Conservation (phyloP, 139 green algal genomes). For the Choricystis sp. region DNA sequence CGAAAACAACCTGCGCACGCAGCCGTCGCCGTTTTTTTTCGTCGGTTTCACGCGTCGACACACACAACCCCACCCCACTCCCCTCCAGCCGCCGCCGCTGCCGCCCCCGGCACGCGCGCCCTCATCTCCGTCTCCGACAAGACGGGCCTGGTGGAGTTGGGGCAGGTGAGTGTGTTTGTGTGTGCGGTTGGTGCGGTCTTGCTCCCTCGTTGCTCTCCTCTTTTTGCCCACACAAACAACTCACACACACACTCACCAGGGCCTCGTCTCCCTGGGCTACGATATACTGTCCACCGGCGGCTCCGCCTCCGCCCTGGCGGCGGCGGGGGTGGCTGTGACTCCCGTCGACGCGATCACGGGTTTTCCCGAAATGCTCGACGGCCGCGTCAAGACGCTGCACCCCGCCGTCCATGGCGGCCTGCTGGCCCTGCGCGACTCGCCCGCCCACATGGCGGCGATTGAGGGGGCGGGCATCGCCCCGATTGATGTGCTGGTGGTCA, state of each 20-base stretch:
- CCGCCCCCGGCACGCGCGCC: background rate
- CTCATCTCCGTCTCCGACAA: conserved; percentile 93
- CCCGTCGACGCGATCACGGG: conserved; percentile 82
- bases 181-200: background rate
- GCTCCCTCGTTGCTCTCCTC: background rate
- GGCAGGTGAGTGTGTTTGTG: conserved; percentile 33
- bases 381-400: conserved; percentile 97
- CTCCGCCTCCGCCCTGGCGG: conserved; percentile 65
- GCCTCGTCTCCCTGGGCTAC: conserved; percentile 62
- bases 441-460: conserved; percentile 72
- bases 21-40: too few species aligned
- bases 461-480: conserved; percentile 61
- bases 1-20: too few species aligned
- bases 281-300: conserved; percentile 91
- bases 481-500: conserved; percentile 95
- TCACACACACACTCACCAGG: conserved; percentile 21
- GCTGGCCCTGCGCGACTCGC: conserved; percentile 66
- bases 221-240: background rate
- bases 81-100: background rate
- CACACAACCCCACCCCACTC: too few species aligned
- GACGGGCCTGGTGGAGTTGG: conserved; percentile 53
- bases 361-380: conserved; percentile 98
- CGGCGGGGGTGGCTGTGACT: conserved; percentile 55
- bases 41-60: too few species aligned
- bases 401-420: conserved; percentile 93